Conservation (phyloP, 1,139 yeast genomes). For the Saccharomyces uvarum region DNA sequence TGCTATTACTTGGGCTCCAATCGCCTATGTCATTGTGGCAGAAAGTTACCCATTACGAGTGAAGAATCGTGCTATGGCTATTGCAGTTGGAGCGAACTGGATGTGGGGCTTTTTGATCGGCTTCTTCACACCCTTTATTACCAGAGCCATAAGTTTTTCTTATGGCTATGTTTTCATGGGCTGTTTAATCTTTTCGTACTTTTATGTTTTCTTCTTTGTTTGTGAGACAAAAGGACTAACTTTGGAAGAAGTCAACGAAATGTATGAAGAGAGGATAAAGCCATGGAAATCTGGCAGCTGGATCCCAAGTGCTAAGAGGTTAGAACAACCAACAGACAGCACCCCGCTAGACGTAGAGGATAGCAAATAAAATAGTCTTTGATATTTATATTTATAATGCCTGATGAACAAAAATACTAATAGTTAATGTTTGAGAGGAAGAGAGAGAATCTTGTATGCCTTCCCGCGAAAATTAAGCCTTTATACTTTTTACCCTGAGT, state of each 20-base stretch:
- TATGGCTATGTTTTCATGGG: slow-evolving; percentile 70
- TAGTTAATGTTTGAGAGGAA: background rate
- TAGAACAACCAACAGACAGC: background rate
- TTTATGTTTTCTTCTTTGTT: slow-evolving; percentile 52
- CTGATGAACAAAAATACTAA: background rate
- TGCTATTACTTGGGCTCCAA: slow-evolving; percentile 55
- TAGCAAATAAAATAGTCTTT: background rate
- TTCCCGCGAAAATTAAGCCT: background rate
- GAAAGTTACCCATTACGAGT: slow-evolving; percentile 71
- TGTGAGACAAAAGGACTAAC: slow-evolving; percentile 62
- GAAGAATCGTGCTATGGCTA: slow-evolving; percentile 65
- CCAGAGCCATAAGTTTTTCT: slow-evolving; percentile 25
- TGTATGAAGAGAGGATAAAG: slow-evolving; percentile 36
- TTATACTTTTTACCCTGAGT: background rate
- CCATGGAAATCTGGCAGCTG: slow-evolving; percentile 38
- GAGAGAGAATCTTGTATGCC: background rate
- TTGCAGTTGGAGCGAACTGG: slow-evolving; percentile 67
- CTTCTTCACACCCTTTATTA: slow-evolving; percentile 40
- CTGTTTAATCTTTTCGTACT: slow-evolving; percentile 38
- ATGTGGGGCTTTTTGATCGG: slow-evolving; percentile 65
- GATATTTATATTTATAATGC: background rate
- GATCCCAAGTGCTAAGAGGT: slow-evolving; percentile 27
- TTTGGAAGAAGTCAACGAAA: slow-evolving; percentile 60
- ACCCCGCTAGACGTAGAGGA: background rate
- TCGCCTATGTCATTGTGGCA: slow-evolving; percentile 59